Percentiles rank a stretch among this genome's conserved stretches.
phyloP scores from a whole-genome alignment of 306 rosid genomes.

The Albizia julibrissin region DNA sequence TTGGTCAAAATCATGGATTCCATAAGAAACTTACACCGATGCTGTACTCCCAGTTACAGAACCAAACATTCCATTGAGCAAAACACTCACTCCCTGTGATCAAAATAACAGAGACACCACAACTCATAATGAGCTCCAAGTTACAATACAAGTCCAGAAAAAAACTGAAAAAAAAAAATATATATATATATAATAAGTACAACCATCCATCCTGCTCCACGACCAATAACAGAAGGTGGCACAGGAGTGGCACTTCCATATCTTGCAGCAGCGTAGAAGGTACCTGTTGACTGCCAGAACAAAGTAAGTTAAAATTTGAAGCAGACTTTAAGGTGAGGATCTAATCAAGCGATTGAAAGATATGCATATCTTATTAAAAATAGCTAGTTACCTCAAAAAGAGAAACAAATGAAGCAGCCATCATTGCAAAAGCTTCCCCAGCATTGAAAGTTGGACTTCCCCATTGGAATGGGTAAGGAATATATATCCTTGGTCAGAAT shows the following conservation, averaged over 20 bases:
- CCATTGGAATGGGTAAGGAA: constrained; percentile 92
- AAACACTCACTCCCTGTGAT: constrained; percentile 66
- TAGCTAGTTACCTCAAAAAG: constrained; percentile 64
- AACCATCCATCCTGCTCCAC: constrained; percentile 88
- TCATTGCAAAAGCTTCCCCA: constrained; percentile 82
- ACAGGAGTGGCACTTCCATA: constrained; percentile 86
- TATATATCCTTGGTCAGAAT: constrained; percentile 57
- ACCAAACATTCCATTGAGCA: constrained; percentile 73
- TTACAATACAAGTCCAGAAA: not conserved
- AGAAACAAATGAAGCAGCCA: constrained; percentile 81
- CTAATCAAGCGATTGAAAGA: not conserved
- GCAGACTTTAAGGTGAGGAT: not conserved
- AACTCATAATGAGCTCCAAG: not conserved
- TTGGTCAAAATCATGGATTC: not conserved
- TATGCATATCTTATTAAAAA: not conserved
- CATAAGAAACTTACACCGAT: constrained; percentile 57
- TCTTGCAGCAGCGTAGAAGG: constrained; percentile 75
- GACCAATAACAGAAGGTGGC: constrained; percentile 78
- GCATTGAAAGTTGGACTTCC: constrained; percentile 80
- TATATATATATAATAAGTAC: constrained; percentile 17
- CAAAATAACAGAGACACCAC: constrained; percentile 3
- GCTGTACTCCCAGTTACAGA: constrained; percentile 69
- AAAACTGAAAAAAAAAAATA: constrained; percentile 15
- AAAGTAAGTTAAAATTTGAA: constrained; percentile 8
- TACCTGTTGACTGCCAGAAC: constrained; percentile 65